These are phyloP conservation scores for Venturia asperata DNA, from an alignment of 2,329 filamentous ascomycete species.

Conservation along the genomic window DNA sequence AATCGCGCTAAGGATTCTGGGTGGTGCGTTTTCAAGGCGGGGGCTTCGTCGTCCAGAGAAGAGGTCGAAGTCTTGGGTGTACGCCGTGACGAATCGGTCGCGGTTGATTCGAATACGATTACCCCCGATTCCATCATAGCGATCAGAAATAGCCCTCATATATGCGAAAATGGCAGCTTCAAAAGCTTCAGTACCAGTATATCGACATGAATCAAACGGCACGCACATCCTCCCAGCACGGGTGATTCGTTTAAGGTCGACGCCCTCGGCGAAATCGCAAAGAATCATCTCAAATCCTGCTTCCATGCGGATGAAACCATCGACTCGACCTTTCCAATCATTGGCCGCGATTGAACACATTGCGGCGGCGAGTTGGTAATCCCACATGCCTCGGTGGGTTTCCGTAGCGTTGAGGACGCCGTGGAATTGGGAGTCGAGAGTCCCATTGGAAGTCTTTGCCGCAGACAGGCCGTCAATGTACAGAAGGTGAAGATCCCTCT, in stretches of 20 bases:
- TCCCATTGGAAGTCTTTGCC: conserved; percentile 58
- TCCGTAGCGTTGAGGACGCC: conserved; percentile 44
- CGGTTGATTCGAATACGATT: conserved; percentile 41
- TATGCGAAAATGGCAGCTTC: conserved; percentile 26
- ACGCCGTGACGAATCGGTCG: conserved; percentile 44
- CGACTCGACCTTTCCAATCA: conserved; percentile 48
- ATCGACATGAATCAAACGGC: neutral
- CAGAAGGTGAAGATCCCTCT: conserved; percentile 51
- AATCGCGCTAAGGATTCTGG: conserved; percentile 32
- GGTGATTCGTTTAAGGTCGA: conserved; percentile 33
- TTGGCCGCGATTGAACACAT: conserved; percentile 49
- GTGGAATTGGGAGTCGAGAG: conserved; percentile 59
- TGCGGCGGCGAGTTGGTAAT: conserved; percentile 46
- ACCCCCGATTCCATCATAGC: conserved; percentile 41
- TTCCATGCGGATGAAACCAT: conserved; percentile 62
- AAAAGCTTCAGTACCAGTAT: neutral
- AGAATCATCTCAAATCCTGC: conserved; percentile 64
- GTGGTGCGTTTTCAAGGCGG: conserved; percentile 24
- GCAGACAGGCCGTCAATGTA: conserved; percentile 66
- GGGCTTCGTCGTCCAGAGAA: conserved; percentile 25
- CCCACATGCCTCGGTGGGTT: conserved; percentile 33
- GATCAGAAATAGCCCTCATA: conserved; percentile 34
- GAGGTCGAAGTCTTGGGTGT: conserved; percentile 37
- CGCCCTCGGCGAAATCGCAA: conserved; percentile 51
- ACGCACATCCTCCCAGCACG: conserved; percentile 23